phyloP scores from a whole-genome alignment of 176 grass and related monocot genomes.

The Musa troglodytarum region DNA sequence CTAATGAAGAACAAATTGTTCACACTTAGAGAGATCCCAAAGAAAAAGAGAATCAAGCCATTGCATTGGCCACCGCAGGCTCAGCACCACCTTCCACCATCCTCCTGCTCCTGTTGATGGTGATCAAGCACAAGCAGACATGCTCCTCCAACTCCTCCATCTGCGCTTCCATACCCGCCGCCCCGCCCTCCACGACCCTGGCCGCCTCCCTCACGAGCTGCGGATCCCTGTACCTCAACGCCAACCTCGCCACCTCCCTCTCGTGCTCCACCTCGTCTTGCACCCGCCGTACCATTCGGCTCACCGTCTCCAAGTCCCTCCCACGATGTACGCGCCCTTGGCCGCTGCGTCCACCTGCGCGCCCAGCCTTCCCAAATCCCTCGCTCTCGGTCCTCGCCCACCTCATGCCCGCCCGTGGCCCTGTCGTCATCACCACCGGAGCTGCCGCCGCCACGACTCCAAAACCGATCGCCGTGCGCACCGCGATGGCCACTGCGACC shows the following conservation, averaged over 20 bases:
- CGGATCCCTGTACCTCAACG: slow-evolving; percentile 12
- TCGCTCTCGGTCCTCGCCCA: neutral
- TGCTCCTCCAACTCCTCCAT: slow-evolving; percentile 80
- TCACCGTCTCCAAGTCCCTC: slow-evolving; percentile 73
- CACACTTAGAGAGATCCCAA: too few relatives aligned
- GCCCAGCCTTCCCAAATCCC: neutral
- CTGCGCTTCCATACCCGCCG: slow-evolving; percentile 40
- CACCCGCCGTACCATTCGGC: slow-evolving; percentile 62
- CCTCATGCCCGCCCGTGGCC: neutral
- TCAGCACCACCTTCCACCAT: neutral
- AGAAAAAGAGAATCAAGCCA: neutral
- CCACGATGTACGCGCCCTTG: slow-evolving; percentile 69
- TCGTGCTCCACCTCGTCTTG: slow-evolving; percentile 85
- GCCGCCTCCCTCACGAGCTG: slow-evolving; percentile 9
- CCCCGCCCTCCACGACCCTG: slow-evolving; percentile 36
- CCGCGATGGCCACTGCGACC: slow-evolving; percentile 23
- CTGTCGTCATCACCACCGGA: neutral
- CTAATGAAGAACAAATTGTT: too few relatives aligned
- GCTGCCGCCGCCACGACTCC: slow-evolving; percentile 18
- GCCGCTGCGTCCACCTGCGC: slow-evolving; percentile 57
- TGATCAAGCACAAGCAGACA: slow-evolving; percentile 66
- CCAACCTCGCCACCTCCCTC: slow-evolving; percentile 56
- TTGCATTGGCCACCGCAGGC: neutral
- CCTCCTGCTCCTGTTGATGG: slow-evolving; percentile 66
- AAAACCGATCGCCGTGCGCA: slow-evolving; percentile 29